These are phyloP conservation scores for Aspergillus amoenus DNA, from an alignment of 2,329 filamentous ascomycete species.

Conservation along the genomic window DNA sequence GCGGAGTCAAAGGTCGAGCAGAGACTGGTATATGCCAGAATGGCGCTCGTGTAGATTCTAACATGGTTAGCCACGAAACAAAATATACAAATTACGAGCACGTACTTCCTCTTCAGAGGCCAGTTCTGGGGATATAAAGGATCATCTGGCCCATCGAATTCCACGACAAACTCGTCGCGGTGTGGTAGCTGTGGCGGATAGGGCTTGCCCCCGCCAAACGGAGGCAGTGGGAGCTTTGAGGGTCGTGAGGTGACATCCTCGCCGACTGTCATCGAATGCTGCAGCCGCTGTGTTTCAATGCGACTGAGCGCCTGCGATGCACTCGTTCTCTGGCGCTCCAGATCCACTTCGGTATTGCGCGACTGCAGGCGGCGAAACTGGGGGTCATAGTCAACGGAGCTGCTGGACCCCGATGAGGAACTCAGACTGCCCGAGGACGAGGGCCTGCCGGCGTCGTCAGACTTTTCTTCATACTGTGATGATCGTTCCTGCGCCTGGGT, in stretches of 20 bases:
- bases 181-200: constrained; percentile 53
- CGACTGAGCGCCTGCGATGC: constrained; percentile 28
- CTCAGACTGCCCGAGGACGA: no score
- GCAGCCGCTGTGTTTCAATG: constrained; percentile 32
- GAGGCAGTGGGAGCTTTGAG: constrained; percentile 24
- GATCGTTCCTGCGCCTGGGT: no score
- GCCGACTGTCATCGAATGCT: constrained; percentile 41
- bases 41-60: constrained; percentile 46
- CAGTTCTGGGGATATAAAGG: constrained; percentile 56
- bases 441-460: no score
- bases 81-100: constrained; percentile 1
- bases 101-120: constrained; percentile 47
- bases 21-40: constrained; percentile 52
- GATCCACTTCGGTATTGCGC: constrained; percentile 30
- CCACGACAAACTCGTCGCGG: constrained; percentile 55
- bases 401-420: constrained; percentile 24
- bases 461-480: no score
- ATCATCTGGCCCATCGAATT: constrained; percentile 53
- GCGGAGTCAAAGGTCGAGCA: constrained; percentile 55
- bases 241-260: constrained; percentile 25
- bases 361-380: constrained; percentile 29
- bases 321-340: constrained; percentile 28
- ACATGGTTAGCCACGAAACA: constrained; percentile 15
- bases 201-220: constrained; percentile 44
- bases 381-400: constrained; percentile 23